Evolutionary conservation across 306 rosid genomes (phyloP).

Genomic region (Malus domestica): DNA sequence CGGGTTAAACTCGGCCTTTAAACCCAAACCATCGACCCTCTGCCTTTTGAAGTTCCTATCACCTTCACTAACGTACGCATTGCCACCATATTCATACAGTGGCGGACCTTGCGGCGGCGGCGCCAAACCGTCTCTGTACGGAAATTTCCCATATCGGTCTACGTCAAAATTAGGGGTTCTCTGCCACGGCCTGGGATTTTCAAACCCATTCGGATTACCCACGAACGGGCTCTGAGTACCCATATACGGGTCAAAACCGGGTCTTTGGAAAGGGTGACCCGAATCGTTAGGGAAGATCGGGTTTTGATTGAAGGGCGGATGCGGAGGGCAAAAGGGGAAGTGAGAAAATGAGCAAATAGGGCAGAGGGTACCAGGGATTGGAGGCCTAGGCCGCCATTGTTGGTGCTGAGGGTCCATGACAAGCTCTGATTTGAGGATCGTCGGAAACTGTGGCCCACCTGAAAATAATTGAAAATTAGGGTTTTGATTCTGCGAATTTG

Average conservation of each 20-base stretch:
- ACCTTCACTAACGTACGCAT: conserved; percentile 23
- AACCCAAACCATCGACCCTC: conserved; percentile 38
- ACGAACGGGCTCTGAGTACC: conserved; percentile 6
- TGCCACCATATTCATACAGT: conserved; percentile 18
- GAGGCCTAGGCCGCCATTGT: conserved; percentile 47
- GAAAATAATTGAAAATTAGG: neutral
- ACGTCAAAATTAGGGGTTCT: conserved; percentile 29
- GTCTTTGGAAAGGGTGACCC: conserved; percentile 13
- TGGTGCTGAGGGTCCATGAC: conserved; percentile 32
- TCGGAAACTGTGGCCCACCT: neutral
- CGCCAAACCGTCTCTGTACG: conserved; percentile 12
- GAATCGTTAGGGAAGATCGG: conserved; percentile 20
- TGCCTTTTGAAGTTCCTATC: conserved; percentile 58
- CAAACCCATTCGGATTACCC: conserved; percentile 20
- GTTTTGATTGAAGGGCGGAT: conserved; percentile 30
- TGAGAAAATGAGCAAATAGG: conserved; percentile 37
- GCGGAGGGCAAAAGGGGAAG: conserved; percentile 55
- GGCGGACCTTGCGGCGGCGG: conserved; percentile 4
- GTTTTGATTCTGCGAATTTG: neutral
- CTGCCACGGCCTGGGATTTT: conserved; percentile 18
- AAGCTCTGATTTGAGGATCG: neutral
- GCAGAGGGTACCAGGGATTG: conserved; percentile 32
- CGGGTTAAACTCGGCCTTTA: conserved; percentile 10
- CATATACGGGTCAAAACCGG: conserved; percentile 20
- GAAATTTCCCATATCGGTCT: conserved; percentile 16